phyloP scores from a whole-genome alignment of 768 basidiomycete species.

The Tremella fuciformis region DNA sequence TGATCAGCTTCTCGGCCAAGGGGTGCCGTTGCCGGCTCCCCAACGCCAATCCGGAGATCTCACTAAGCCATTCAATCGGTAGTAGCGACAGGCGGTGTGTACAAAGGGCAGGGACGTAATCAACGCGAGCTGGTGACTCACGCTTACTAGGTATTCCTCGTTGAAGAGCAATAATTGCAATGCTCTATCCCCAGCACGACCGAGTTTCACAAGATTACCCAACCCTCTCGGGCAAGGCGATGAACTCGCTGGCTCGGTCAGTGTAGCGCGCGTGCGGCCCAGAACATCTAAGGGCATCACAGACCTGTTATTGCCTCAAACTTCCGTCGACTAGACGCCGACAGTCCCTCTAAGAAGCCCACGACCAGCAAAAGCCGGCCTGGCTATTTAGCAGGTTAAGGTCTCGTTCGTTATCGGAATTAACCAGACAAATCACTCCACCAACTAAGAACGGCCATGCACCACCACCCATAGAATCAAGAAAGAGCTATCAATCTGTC shows the following conservation, averaged over 20 bases:
- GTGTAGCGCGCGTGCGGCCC: constrained; percentile 83
- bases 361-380: constrained; percentile 69
- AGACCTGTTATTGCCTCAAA: constrained; percentile 90
- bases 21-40: constrained; percentile 59
- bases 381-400: constrained; percentile 89
- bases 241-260: constrained; percentile 82
- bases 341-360: constrained; percentile 84
- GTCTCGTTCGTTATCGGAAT: constrained; percentile 93
- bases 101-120: constrained; percentile 89
- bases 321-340: constrained; percentile 75
- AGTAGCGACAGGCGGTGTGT: constrained; percentile 87
- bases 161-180: constrained; percentile 91
- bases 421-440: constrained; percentile 96
- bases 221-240: constrained; percentile 71
- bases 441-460: constrained; percentile 85
- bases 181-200: constrained; percentile 83
- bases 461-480: constrained; percentile 82
- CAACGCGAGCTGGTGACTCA: constrained; percentile 83
- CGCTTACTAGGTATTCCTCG: constrained; percentile 85
- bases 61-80: constrained; percentile 88
- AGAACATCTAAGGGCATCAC: constrained; percentile 88
- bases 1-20: constrained; percentile 64
- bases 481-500: constrained; percentile 82
- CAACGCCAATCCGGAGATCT: constrained; percentile 76
- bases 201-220: constrained; percentile 76